Evolutionary conservation across 805 yeast genomes (phyloP).

Genomic region (Starmerella vaccinii): DNA sequence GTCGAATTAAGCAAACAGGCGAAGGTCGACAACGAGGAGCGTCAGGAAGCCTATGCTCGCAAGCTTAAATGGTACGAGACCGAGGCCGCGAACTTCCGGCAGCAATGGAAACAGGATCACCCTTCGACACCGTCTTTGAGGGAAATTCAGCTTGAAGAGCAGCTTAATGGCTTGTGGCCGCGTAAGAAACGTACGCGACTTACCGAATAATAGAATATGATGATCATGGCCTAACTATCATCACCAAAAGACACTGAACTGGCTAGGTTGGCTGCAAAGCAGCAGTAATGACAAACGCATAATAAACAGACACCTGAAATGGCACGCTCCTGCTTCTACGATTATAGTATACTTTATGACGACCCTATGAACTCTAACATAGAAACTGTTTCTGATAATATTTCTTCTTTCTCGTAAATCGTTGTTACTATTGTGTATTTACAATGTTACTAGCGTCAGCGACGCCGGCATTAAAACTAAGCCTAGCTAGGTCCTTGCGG

Average conservation of each 20-base stretch:
- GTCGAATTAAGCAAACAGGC: conserved; percentile 30
- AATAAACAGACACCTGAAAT: too few relatives aligned
- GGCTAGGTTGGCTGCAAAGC: too few relatives aligned
- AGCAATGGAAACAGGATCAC: conserved; percentile 33
- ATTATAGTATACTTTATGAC: too few relatives aligned
- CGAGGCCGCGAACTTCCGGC: conserved; percentile 33
- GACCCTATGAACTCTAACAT: too few relatives aligned
- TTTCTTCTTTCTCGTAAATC: background rate
- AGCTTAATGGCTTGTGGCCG: conserved; percentile 13
- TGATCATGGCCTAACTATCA: too few relatives aligned
- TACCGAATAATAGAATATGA: conserved; percentile 16
- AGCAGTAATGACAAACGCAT: too few relatives aligned
- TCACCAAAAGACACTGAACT: too few relatives aligned
- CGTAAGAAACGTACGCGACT: conserved; percentile 15
- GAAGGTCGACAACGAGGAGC: conserved; percentile 30
- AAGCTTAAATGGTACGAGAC: conserved; percentile 31
- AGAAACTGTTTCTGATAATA: too few relatives aligned
- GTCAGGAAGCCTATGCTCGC: conserved; percentile 29
- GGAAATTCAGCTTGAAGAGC: conserved; percentile 22
- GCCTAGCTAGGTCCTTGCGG: background rate
- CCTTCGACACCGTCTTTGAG: conserved; percentile 23
- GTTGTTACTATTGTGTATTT: background rate
- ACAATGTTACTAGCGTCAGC: background rate
- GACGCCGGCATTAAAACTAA: background rate
- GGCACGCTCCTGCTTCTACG: too few relatives aligned